Evolutionary conservation across 2,329 filamentous ascomycete genomes (phyloP).

Genomic region (Neofusicoccum laricinum): DNA sequence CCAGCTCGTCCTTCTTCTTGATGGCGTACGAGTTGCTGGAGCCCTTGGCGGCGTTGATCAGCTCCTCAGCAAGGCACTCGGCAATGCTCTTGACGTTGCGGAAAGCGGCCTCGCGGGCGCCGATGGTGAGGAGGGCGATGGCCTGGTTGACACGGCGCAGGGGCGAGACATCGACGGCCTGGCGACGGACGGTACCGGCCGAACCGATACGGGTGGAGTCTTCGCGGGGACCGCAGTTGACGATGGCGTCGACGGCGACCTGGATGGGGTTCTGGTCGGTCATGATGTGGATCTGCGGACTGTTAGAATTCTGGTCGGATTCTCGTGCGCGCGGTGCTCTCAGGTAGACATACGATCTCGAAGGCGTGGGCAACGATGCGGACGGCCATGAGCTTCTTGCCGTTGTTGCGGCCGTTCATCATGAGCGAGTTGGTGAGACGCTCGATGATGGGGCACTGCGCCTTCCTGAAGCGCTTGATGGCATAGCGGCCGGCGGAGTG

Average conservation of each 20-base stretch:
- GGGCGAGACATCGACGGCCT: conserved; percentile 99
- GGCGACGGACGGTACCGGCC: conserved; percentile 98
- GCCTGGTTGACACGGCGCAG: conserved; percentile 99
- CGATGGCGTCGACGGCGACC: conserved; percentile 97
- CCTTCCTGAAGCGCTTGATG: conserved; percentile 99
- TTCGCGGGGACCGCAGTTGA: conserved; percentile 99
- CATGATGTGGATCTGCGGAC: conserved; percentile 93
- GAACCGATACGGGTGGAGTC: conserved; percentile 99
- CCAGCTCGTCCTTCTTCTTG: conserved; percentile 99
- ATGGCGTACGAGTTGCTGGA: conserved; percentile 99
- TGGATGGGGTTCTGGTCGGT: conserved; percentile 99
- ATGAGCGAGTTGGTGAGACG: conserved; percentile 99
- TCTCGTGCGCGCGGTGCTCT: neutral
- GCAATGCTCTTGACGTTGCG: conserved; percentile 99
- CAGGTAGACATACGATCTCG: conserved; percentile 80
- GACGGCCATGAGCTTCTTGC: conserved; percentile 99
- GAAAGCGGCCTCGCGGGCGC: conserved; percentile 98
- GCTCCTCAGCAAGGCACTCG: conserved; percentile 98
- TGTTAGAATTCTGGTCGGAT: neutral
- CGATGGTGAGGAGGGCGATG: conserved; percentile 97
- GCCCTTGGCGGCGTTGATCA: conserved; percentile 99
- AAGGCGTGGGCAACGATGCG: conserved; percentile 98
- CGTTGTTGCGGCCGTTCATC: conserved; percentile 99
- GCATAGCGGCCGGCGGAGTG: conserved; percentile 99
- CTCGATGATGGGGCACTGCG: conserved; percentile 99